Evolutionary conservation across 164 flowering plant genomes (phyloP), one percentile per base, ranked within the genome.

Genomic region (Stephania cephalantha): DNA sequence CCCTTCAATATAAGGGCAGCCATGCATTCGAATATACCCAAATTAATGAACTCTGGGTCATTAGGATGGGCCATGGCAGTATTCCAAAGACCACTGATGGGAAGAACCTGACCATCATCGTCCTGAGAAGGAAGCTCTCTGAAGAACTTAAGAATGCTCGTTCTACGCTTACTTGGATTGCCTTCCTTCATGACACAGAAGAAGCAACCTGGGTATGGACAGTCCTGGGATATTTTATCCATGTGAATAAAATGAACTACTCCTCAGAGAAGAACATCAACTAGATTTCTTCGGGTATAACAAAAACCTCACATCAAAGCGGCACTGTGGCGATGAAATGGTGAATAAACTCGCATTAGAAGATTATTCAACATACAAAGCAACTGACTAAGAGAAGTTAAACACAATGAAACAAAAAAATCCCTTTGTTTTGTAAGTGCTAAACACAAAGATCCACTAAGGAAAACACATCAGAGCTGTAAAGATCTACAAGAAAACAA

Each of bases 11-110:
- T 91, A 20, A 96, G 88, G 15, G 97, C 92, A 74, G 99, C 70
- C 99, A 94, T 96, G 87, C 99, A 96, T 77, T 94, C 97, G 83
- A 96, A 96, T 70, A 94, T 91, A 55, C 99, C 98, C 78, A 94
- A 81, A 72, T 94, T 97, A 67, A 91, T 88, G 85, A 96, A 96
- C 83, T 96, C 99, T 15, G 97, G 94, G 48, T 96, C 99, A 77
- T 94, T 96, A 4, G 99, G 99, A 84, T 96, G 99, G 35, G 98
- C 96, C 99, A 96, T 96, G 18, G 99, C 99, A 53, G 98, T 92
- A 81, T 96, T 96, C 99, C 99, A 96, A 58, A 94, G 92, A 75
- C 98, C 97, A 84, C 97, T 96, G 44, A 94, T 92, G 11, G 97
- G 97, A 20, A 96, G 98, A 78, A 96, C 99, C 84, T 96, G 99